A percentile compares a stretch with the other conserved stretches of the same genome.
phyloP scores from a whole-genome alignment of 345 rosid species.

The Aquilaria yunnanensis region DNA sequence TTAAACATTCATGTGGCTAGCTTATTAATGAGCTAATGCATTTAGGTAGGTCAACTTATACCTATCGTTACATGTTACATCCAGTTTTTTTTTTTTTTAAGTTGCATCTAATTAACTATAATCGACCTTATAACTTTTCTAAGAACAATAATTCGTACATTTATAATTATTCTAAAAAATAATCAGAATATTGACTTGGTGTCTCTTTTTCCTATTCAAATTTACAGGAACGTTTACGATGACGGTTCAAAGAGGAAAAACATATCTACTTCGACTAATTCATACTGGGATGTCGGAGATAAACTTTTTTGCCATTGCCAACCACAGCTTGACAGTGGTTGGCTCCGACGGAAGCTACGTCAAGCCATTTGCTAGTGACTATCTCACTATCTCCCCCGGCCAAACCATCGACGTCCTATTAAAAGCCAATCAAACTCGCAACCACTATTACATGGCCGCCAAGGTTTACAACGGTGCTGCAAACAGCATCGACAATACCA shows the following conservation, averaged over 20 bases:
- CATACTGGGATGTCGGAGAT: slow-evolving; percentile 16
- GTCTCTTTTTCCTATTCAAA: neutral
- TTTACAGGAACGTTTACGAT: neutral
- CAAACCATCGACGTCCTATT: slow-evolving; percentile 26
- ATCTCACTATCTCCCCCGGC: slow-evolving; percentile 21
- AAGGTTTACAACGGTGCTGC: slow-evolving; percentile 1
- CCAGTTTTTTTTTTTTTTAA: too few relatives aligned
- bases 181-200: too few relatives aligned
- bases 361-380: slow-evolving; percentile 15
- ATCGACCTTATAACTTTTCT: too few relatives aligned
- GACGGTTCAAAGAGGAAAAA: slow-evolving; percentile 14
- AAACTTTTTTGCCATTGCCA: slow-evolving; percentile 21
- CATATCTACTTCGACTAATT: slow-evolving; percentile 25
- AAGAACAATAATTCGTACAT: too few relatives aligned
- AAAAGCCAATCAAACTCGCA: slow-evolving; percentile 12
- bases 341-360: slow-evolving; percentile 25
- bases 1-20: too few relatives aligned
- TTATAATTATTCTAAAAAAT: too few relatives aligned
- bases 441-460: slow-evolving; percentile 26
- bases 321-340: slow-evolving; percentile 26
- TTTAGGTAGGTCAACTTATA: too few relatives aligned
- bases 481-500: slow-evolving; percentile 3
- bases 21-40: too few relatives aligned
- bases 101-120: too few relatives aligned
- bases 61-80: too few relatives aligned